Percentiles rank a stretch among this genome's conserved stretches.
phyloP scores from a whole-genome alignment of 768 basidiomycete species.

The Suillus fuscotomentosus region DNA sequence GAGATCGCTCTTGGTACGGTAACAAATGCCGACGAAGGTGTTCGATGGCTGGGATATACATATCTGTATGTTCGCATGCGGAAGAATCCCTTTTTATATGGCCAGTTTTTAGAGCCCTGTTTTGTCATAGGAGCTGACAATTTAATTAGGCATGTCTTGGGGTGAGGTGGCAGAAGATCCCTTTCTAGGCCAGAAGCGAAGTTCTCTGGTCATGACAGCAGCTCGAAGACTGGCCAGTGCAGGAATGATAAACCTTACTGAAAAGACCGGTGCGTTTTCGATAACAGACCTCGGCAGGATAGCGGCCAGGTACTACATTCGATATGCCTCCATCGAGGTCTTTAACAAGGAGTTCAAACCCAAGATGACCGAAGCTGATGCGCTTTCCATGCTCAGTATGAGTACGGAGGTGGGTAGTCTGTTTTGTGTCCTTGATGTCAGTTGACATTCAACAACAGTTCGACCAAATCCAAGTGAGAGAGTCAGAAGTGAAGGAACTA shows the following conservation, averaged over 20 bases:
- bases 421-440: not conserved
- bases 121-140: constrained; percentile 10
- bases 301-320: constrained; percentile 95
- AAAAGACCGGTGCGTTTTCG: constrained; percentile 52
- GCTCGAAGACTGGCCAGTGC: constrained; percentile 65
- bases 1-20: constrained; percentile 96
- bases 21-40: constrained; percentile 78
- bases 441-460: constrained; percentile 51
- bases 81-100: constrained; percentile 86
- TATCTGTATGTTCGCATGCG: constrained; percentile 95
- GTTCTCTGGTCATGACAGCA: constrained; percentile 62
- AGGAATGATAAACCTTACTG: constrained; percentile 82
- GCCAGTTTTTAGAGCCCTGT: constrained; percentile 36
- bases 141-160: constrained; percentile 62
- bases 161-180: constrained; percentile 72
- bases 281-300: constrained; percentile 94
- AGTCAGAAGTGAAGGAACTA: constrained; percentile 85
- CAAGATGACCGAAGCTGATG: constrained; percentile 91
- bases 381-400: constrained; percentile 79
- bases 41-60: constrained; percentile 95
- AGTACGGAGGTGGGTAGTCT: constrained; percentile 76
- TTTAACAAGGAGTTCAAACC: constrained; percentile 79
- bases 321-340: constrained; percentile 78
- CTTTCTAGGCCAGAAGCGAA: constrained; percentile 65
- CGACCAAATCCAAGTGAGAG: constrained; percentile 91